These are phyloP conservation scores for Anthracocystis panici-leucophaei DNA, from an alignment of 1,284 basidiomycete genomes.

Conservation along the genomic window DNA sequence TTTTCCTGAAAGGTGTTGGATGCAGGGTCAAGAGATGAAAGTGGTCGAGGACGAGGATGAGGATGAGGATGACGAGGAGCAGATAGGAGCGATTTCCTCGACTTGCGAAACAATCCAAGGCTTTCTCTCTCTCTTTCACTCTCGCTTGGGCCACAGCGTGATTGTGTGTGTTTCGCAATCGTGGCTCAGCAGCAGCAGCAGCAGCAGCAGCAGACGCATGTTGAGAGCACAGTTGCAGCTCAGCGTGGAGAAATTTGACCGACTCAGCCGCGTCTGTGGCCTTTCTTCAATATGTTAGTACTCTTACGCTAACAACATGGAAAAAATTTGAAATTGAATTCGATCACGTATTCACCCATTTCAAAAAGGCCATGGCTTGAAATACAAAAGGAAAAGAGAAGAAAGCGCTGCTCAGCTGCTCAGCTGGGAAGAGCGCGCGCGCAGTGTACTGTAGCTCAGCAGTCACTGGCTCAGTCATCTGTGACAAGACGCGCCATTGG, in stretches of 20 bases:
- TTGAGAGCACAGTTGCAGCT: slow-evolving; percentile 11
- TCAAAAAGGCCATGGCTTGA: not conserved
- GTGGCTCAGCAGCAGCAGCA: slow-evolving; percentile 3
- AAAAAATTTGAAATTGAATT: not conserved
- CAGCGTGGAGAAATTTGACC: not conserved
- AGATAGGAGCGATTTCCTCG: not conserved
- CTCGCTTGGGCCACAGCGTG: slow-evolving; percentile 11
- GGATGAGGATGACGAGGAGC: not conserved
- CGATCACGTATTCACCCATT: slow-evolving; percentile 5
- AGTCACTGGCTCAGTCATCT: slow-evolving; percentile 9
- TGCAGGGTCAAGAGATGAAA: not conserved
- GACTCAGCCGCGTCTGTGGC: not conserved
- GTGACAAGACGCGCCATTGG: slow-evolving; percentile 5
- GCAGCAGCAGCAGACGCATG: slow-evolving; percentile 11
- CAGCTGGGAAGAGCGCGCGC: not conserved
- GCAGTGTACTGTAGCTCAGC: too few species aligned
- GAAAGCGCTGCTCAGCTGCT: not conserved
- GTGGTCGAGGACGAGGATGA: not conserved
- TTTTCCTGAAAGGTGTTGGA: not conserved
- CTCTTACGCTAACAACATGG: not conserved
- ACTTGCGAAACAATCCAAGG: too few species aligned
- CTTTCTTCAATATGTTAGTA: not conserved
- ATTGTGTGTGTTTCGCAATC: not conserved
- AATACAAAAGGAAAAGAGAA: slow-evolving; percentile 7
- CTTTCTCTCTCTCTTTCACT: not conserved